phyloP scores from a whole-genome alignment of 2,329 filamentous ascomycete genomes.

The Claviceps purpurea region DNA sequence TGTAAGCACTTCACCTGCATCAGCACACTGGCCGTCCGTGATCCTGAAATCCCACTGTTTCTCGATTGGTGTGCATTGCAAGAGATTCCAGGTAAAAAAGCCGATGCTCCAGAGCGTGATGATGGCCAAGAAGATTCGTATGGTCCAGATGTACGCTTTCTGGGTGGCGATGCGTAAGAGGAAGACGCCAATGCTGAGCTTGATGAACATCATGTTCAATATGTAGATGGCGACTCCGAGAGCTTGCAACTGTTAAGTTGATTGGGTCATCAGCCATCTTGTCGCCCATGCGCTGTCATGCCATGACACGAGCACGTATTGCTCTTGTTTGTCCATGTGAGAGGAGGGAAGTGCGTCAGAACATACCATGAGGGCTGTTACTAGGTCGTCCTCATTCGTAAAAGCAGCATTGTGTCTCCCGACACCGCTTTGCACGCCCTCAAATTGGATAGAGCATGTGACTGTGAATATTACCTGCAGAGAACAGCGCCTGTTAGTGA shows the following conservation, averaged over 20 bases:
- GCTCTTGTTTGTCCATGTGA: no score
- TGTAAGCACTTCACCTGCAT: conserved; percentile 27
- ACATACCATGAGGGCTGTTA: conserved; percentile 33
- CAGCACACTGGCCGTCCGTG: conserved; percentile 27
- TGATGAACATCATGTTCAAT: conserved; percentile 42
- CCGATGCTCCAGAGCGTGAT: conserved; percentile 32
- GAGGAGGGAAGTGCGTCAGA: background rate
- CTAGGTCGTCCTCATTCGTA: conserved; percentile 21
- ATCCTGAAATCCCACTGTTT: conserved; percentile 42
- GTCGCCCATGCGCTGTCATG: background rate
- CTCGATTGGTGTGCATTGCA: conserved; percentile 36
- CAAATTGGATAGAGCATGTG: conserved; percentile 32
- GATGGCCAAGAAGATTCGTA: conserved; percentile 31
- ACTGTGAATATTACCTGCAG: conserved; percentile 30
- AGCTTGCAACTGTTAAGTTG: conserved; percentile 31
- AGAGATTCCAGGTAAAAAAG: conserved; percentile 39
- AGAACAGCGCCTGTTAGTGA: background rate
- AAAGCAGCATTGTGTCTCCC: conserved; percentile 35
- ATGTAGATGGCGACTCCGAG: conserved; percentile 37
- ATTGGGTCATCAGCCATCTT: background rate
- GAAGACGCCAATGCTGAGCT: conserved; percentile 41
- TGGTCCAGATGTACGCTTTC: conserved; percentile 33
- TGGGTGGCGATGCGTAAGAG: conserved; percentile 33
- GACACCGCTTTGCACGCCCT: conserved; percentile 28
- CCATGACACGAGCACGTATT: no score